A percentile compares a stretch with the other conserved stretches of the same genome.
Evolutionary conservation across 106 monocot species (phyloP).

Genomic region (Gastrodia elata): DNA sequence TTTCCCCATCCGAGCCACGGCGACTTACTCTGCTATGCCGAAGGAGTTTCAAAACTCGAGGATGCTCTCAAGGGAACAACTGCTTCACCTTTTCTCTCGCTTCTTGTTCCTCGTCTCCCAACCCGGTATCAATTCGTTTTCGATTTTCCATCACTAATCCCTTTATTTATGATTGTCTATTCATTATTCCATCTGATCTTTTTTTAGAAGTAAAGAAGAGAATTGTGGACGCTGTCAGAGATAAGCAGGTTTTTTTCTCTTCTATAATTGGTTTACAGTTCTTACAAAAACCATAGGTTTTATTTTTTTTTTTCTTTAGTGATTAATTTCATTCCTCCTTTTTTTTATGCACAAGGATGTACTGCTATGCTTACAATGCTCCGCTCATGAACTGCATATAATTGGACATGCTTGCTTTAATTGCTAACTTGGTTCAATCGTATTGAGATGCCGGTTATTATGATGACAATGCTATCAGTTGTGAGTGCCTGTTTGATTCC

Average conservation of each 20-base stretch:
- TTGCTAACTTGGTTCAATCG: no score
- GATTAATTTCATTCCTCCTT: neutral
- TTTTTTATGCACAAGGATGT: neutral
- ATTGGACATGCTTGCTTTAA: neutral
- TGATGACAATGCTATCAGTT: no score
- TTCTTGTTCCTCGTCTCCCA: conserved; percentile 68
- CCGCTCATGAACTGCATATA: no score
- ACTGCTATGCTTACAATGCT: neutral
- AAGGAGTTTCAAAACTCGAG: conserved; percentile 17
- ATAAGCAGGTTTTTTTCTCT: conserved; percentile 54
- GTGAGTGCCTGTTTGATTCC: no score
- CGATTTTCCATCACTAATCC: neutral
- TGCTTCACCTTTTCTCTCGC: conserved; percentile 76
- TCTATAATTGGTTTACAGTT: neutral
- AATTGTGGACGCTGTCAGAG: conserved; percentile 72
- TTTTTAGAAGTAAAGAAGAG: conserved; percentile 68
- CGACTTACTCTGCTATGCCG: conserved; percentile 7
- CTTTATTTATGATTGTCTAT: neutral
- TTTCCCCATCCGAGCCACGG: neutral
- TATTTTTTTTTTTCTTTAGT: neutral
- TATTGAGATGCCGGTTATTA: no score
- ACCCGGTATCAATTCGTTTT: conserved; percentile 19
- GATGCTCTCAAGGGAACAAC: conserved; percentile 74
- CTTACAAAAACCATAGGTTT: neutral
- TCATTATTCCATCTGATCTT: neutral